A percentile compares a stretch with the other conserved stretches of the same genome.
Conservation (phyloP, 202 grass and related monocot species). For the Saccharum hybrid region DNA sequence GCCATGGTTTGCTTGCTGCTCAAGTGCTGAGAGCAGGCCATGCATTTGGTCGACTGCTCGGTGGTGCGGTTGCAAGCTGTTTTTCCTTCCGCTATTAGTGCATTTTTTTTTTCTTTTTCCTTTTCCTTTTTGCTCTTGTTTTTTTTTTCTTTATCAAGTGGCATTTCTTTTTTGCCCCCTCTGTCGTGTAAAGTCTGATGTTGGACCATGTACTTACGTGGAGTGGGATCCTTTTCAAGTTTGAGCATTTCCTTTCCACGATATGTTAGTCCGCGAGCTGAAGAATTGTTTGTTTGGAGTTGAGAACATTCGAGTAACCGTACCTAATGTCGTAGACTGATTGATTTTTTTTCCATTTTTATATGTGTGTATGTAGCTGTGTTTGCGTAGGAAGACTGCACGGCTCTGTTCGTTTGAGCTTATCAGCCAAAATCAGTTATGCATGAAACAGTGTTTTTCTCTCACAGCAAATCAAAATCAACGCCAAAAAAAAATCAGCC, state of each 20-base stretch:
- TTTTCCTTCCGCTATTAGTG: background rate
- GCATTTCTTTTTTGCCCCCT: background rate
- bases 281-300: background rate
- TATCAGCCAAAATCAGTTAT: too few species aligned
- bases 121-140: background rate
- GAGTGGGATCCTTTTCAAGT: background rate
- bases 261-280: background rate
- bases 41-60: background rate
- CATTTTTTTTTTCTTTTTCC: background rate
- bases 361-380: background rate
- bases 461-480: too few species aligned
- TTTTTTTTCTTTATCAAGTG: background rate
- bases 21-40: background rate
- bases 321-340: background rate
- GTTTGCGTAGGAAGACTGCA: slow-evolving; percentile 24
- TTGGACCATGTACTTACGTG: slow-evolving; percentile 32
- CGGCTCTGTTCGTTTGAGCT: too few species aligned
- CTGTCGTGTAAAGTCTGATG: slow-evolving; percentile 26
- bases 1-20: background rate
- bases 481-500: too few species aligned
- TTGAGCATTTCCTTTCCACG: background rate
- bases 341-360: background rate
- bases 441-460: too few species aligned
- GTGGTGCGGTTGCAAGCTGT: background rate
- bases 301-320: slow-evolving; percentile 1